Evolutionary conservation across 257 asterid genomes (phyloP).

Genomic region (Plantago major): DNA sequence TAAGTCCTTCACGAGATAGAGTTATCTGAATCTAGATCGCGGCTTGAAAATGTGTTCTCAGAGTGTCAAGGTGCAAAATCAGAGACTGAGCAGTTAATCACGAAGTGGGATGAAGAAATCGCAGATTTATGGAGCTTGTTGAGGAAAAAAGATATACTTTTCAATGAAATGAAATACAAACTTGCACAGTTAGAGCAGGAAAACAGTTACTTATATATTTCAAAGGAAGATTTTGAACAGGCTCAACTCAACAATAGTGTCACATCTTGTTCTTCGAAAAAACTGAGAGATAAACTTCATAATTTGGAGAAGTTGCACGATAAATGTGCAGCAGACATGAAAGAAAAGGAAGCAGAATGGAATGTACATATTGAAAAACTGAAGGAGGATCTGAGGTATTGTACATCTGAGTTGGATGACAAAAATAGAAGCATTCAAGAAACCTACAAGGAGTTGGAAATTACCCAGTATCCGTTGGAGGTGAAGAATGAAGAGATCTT

Average conservation of each 20-base stretch:
- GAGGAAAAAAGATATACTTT: conserved; percentile 26
- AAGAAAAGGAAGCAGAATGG: conserved; percentile 35
- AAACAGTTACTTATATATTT: conserved; percentile 21
- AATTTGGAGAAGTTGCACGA: conserved; percentile 27
- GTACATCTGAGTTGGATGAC: conserved; percentile 27
- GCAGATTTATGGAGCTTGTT: conserved; percentile 24
- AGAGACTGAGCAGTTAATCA: conserved; percentile 26
- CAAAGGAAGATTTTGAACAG: conserved; percentile 27
- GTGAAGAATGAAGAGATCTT: conserved; percentile 25
- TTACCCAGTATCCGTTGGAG: conserved; percentile 9
- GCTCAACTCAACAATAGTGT: conserved; percentile 24
- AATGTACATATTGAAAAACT: conserved; percentile 27
- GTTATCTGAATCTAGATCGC: conserved; percentile 29
- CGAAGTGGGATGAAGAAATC: conserved; percentile 38
- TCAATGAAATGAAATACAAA: conserved; percentile 26
- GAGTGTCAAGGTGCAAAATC: conserved; percentile 28
- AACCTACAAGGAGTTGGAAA: conserved; percentile 26
- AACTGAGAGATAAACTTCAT: conserved; percentile 21
- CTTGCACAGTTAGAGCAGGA: conserved; percentile 30
- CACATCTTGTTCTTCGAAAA: conserved; percentile 21
- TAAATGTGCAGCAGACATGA: conserved; percentile 24
- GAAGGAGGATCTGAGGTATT: conserved; percentile 20
- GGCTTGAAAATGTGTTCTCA: conserved; percentile 24
- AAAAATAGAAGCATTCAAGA: conserved; percentile 25
- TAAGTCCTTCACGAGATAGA: conserved; percentile 22